Conservation (phyloP, 176 grass and related monocot genomes). For the Oryza brachyantha region DNA sequence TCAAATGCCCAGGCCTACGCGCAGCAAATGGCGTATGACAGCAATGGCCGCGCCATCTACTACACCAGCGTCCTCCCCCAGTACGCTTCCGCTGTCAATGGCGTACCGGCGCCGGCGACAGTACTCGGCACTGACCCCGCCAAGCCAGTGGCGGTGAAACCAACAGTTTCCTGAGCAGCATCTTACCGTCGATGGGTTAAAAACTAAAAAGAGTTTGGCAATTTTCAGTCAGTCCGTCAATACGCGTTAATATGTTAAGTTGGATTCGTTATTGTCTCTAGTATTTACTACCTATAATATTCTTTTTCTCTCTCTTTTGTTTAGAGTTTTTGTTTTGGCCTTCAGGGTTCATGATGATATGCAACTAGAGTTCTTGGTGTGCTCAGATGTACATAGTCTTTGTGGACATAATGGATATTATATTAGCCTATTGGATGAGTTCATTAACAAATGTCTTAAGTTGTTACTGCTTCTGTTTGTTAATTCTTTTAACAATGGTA, state of each 20-base stretch:
- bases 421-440: constrained; percentile 45
- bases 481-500: constrained; percentile 20
- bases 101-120: constrained; percentile 23
- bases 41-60: constrained; percentile 73
- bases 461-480: constrained; percentile 10
- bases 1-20: constrained; percentile 33
- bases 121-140: constrained; percentile 38
- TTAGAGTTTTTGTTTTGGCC: constrained; percentile 42
- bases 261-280: constrained; percentile 54
- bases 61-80: constrained; percentile 72
- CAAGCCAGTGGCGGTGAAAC: constrained; percentile 62
- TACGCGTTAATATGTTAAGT: constrained; percentile 43
- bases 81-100: constrained; percentile 47
- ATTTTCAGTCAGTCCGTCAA: constrained; percentile 43
- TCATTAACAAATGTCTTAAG: constrained; percentile 13
- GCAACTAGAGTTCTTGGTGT: constrained; percentile 49
- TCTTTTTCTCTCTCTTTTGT: background rate
- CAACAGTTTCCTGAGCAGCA: constrained; percentile 60
- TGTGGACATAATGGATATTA: constrained; percentile 57
- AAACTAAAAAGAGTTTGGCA: constrained; percentile 34
- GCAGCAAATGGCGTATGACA: constrained; percentile 64
- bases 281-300: constrained; percentile 34
- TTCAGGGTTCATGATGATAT: constrained; percentile 24
- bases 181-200: constrained; percentile 26
- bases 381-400: constrained; percentile 56